Evolutionary conservation across 129 eudicot genomes (phyloP), one percentile per base, ranked within the genome.

Genomic region (Erigeron canadensis): DNA sequence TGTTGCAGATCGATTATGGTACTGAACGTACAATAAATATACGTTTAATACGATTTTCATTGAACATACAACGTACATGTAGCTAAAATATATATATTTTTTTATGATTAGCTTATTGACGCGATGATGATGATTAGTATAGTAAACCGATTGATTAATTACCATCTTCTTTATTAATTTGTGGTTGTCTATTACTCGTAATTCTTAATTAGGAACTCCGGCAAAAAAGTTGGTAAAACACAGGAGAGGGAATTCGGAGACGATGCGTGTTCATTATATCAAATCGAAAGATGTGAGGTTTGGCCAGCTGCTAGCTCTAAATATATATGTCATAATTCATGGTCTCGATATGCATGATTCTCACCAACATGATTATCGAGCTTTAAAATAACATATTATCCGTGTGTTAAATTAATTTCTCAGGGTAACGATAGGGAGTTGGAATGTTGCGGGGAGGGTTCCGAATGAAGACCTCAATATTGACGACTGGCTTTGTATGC

Each of bases 381-480:
- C 34, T 28, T 28, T 28, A 28, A 1, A 28, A 28, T 28, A 1
- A 28, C 34, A 28, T 28, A 28, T 28, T 3, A 28, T 28, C 34
- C 34, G 34, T 28, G 3, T 3, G 34, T 28, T 28, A 28, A 1
- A 2, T 28, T 28, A 28, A 28, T 28, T 28, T 28, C 41, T 28
- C 41, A 95, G 99, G 79, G 85, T 95, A 74, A 95, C 86, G 8
- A 74, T 90, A 51, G 97, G 99, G 48, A 84, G 97, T 69, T 95
- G 99, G 99, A 95, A 95, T 76, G 99, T 95, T 74, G 99, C 99
- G 64, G 97, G 99, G 48, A 88, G 81, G 75, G 75, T 63, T 70
- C 99, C 99, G 61, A 15, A 72, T 42, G 96, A 86, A 47, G 82
- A 83, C 81, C 88, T 95, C 39, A 91, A 90, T 19, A 87, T 95